Percentiles rank a stretch among this genome's conserved stretches.
Conservation (phyloP, 805 yeast genomes). For the Saccharomyces kudriavzevii region DNA sequence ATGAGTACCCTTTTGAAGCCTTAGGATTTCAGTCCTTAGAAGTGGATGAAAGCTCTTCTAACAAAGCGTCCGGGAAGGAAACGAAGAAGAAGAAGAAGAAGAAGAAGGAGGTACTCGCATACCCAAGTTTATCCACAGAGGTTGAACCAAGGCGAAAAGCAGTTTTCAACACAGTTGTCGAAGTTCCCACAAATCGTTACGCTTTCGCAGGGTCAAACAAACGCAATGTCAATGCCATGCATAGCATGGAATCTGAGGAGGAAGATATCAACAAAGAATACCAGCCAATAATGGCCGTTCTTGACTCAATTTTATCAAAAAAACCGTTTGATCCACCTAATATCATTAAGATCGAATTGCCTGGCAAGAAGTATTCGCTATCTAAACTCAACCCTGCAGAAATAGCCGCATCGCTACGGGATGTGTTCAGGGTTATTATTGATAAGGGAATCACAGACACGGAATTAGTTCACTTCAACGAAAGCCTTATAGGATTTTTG, state of each 20-base stretch:
- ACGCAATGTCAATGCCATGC: too few relatives aligned
- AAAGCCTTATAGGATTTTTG: slow-evolving; percentile 15
- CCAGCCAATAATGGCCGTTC: not conserved
- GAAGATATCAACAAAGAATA: not conserved
- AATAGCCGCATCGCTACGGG: slow-evolving; percentile 3
- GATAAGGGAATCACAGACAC: slow-evolving; percentile 21
- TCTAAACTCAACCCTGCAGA: slow-evolving; percentile 14
- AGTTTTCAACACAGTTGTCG: slow-evolving; percentile 24
- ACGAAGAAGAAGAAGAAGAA: not conserved
- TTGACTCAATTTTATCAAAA: slow-evolving; percentile 12
- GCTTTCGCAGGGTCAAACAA: slow-evolving; percentile 4
- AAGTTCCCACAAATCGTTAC: slow-evolving; percentile 17
- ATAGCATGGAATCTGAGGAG: not conserved
- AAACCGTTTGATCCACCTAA: slow-evolving; percentile 12
- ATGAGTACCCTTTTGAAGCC: not conserved
- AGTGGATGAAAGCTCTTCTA: not conserved
- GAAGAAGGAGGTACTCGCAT: not conserved
- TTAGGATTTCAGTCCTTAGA: not conserved
- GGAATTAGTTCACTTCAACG: slow-evolving; percentile 16
- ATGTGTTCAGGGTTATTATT: slow-evolving; percentile 17
- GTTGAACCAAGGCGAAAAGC: slow-evolving; percentile 10
- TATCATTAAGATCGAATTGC: slow-evolving; percentile 11
- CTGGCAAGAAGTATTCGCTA: slow-evolving; percentile 9
- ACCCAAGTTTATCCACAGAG: not conserved
- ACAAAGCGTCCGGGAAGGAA: slow-evolving; percentile 1